phyloP scores from a whole-genome alignment of 139 green algal genomes.

The Tetraselmis striata region DNA sequence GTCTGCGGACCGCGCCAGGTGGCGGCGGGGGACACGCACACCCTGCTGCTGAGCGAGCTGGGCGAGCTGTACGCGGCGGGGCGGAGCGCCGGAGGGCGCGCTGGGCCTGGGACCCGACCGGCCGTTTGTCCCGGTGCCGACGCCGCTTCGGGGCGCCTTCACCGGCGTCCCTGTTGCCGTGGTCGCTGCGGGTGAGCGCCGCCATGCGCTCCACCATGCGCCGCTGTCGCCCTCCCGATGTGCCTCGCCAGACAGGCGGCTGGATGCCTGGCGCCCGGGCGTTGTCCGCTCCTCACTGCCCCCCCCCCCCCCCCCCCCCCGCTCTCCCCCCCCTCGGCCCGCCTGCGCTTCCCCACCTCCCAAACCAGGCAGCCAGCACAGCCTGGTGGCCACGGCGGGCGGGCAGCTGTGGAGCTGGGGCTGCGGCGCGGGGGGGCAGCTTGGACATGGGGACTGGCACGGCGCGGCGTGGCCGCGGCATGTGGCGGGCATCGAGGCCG shows the following conservation, averaged over 20 bases:
- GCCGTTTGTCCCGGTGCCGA: not conserved
- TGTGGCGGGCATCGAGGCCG: not conserved
- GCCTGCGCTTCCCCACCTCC: no score
- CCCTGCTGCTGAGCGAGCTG: slow-evolving; percentile 46
- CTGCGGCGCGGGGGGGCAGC: not conserved
- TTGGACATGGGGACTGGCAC: not conserved
- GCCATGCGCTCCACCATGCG: no score
- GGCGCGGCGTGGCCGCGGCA: not conserved
- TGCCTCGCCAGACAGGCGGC: no score
- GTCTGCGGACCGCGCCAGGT: no score
- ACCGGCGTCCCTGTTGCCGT: not conserved
- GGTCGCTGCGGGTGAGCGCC: not conserved
- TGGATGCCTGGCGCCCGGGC: no score
- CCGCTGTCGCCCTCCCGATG: no score
- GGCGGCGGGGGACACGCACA: slow-evolving; percentile 85
- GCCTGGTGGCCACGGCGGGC: not conserved
- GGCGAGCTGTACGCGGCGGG: slow-evolving; percentile 66
- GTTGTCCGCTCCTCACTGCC: no score
- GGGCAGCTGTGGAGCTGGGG: not conserved
- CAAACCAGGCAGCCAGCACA: not conserved
- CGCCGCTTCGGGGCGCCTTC: not conserved
- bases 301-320: no score
- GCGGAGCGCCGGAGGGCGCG: slow-evolving; percentile 15
- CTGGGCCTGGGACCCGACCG: not conserved
- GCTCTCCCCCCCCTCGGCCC: no score